Base-by-base conservation (phyloP, 1,284 basidiomycete genomes). In the Ganoderma boninense region DNA sequence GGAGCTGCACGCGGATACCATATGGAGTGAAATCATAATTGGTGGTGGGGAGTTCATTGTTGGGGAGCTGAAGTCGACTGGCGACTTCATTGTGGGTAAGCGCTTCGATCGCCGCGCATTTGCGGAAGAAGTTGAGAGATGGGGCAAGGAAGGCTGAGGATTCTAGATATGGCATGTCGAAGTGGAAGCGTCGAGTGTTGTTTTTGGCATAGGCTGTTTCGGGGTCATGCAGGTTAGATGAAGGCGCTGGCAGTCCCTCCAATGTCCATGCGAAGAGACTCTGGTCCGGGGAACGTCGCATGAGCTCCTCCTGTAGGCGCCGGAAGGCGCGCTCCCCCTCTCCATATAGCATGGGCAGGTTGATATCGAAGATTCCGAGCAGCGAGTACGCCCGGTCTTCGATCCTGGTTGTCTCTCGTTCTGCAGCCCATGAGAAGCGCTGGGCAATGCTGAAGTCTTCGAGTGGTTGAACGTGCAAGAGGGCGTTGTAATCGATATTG, bases 321-420 rank as follows among this genome's bases (percentile, higher is more conserved):
- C 57, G 32, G 35, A 59, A 38, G n/a, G 57, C 35, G 18, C 35
- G 0, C 35, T n/a, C 18, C 1, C 57, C 57, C 35, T 59, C 57
- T 2, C 57, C 57, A 20, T 59, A 59, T 1, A 59, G 35, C 6
- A 35, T 59, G 16, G 57, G 57, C 57, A 59, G 20, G 35, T 40
- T 59, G 20, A 59, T 59, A 7, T n/a, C 10, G 20, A 59, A 59
- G 3, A 59, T 40, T 11, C 57, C 57, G 13, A 59, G 57, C 4
- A 40, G n/a, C 57, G 35, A 59, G 54, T 56, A 59, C 20, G 57
- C 57, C 32, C 18, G 57, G 20, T 59, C 57, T 40, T 59, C 57
- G 18, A 10, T 8, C 32, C 57, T 14, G 0, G 57, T 38, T 7
- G 57, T 59, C 57, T 59, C 8, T 3, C 57, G 35, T 0, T 40